Conservation (phyloP, 257 asterid genomes). For the Plectranthus barbatus region DNA sequence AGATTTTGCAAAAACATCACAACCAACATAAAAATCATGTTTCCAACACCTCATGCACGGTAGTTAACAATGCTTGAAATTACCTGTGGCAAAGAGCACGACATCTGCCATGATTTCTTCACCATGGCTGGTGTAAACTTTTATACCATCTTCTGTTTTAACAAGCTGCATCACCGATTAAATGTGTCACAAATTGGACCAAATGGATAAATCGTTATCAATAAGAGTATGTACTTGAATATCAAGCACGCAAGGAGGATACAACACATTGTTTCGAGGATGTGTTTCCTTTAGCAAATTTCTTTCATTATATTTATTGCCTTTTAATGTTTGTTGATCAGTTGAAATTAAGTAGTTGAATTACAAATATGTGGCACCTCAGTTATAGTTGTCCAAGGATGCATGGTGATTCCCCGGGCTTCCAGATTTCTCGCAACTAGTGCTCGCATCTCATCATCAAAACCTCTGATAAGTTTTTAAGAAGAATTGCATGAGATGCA, state of each 20-base stretch:
- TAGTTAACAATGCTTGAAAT: constrained; percentile 9
- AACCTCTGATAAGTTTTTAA: constrained; percentile 49
- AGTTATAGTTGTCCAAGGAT: constrained; percentile 66
- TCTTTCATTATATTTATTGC: neutral
- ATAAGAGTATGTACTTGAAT: neutral
- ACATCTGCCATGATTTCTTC: constrained; percentile 79
- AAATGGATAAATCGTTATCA: neutral
- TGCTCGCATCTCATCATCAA: constrained; percentile 95
- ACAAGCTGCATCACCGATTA: constrained; percentile 51
- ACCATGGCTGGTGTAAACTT: constrained; percentile 67
- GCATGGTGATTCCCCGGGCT: constrained; percentile 90
- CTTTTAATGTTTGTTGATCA: neutral
- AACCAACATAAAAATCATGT: neutral
- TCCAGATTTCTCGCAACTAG: constrained; percentile 87
- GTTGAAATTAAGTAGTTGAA: neutral
- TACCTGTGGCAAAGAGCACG: constrained; percentile 98
- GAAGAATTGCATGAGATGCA: neutral
- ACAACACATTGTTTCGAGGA: neutral
- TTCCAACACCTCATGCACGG: neutral
- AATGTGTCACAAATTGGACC: neutral
- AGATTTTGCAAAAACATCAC: neutral
- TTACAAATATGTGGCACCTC: constrained; percentile 42
- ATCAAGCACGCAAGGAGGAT: constrained; percentile 5
- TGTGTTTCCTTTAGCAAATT: neutral
- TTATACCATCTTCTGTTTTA: constrained; percentile 67